These are phyloP conservation scores for Imleria badia DNA, from an alignment of 768 basidiomycete genomes.

Conservation along the genomic window DNA sequence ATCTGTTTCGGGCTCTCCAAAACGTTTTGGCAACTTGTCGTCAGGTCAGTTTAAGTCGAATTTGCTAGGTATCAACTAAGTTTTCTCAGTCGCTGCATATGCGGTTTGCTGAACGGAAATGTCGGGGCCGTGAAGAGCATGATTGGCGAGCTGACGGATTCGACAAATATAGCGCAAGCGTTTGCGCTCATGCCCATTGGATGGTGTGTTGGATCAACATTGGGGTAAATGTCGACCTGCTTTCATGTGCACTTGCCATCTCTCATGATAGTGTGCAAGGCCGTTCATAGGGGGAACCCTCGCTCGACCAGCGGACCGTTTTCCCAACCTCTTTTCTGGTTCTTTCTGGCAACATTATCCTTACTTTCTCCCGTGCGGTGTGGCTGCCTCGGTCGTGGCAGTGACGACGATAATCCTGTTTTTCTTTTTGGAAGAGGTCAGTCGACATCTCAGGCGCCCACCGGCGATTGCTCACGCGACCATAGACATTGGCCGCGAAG, in stretches of 20 bases:
- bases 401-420: conserved; percentile 42
- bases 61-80: background rate
- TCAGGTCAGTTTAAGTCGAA: conserved; percentile 30
- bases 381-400: conserved; percentile 51
- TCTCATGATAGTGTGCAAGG: conserved; percentile 3
- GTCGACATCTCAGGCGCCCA: background rate
- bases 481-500: conserved; percentile 12
- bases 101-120: conserved; percentile 36
- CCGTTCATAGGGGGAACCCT: conserved; percentile 54
- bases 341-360: conserved; percentile 53
- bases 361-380: conserved; percentile 64
- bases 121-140: conserved; percentile 54
- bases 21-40: conserved; percentile 60
- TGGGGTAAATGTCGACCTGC: conserved; percentile 31
- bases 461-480: conserved; percentile 6
- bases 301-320: conserved; percentile 52
- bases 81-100: conserved; percentile 25
- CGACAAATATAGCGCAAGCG: conserved; percentile 29
- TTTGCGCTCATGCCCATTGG: conserved; percentile 31
- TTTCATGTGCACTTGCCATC: background rate
- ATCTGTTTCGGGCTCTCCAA: conserved; percentile 67
- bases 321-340: conserved; percentile 45
- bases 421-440: conserved; percentile 56
- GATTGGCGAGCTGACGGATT: conserved; percentile 63
- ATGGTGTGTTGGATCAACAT: conserved; percentile 33